Evolutionary conservation across 257 asterid genomes (phyloP).

Genomic region (Coffea eugenioides): DNA sequence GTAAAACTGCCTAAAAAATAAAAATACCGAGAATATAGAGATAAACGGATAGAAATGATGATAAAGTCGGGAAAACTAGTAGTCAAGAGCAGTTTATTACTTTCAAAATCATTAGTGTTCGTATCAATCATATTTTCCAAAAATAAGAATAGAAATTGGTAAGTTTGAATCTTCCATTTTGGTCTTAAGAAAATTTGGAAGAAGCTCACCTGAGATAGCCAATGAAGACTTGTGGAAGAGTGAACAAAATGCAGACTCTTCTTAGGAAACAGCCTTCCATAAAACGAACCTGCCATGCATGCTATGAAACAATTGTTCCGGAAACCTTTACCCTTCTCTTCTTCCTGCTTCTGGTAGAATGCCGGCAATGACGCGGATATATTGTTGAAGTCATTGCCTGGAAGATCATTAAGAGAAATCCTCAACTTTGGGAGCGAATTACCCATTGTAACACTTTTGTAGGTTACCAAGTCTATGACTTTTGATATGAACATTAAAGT

Average conservation of each 20-base stretch:
- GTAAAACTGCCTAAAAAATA: no score
- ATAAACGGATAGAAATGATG: no score
- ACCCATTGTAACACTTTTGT: slow-evolving; percentile 2
- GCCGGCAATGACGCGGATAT: slow-evolving; percentile 50
- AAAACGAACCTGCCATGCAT: slow-evolving; percentile 58
- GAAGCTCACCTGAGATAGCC: slow-evolving; percentile 68
- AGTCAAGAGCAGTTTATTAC: no score
- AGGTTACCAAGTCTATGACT: slow-evolving; percentile 31
- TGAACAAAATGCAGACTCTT: slow-evolving; percentile 54
- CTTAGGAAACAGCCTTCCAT: slow-evolving; percentile 56
- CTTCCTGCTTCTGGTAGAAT: slow-evolving; percentile 28
- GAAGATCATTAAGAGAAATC: slow-evolving; percentile 66
- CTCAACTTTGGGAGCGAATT: slow-evolving; percentile 44
- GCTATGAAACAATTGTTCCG: slow-evolving; percentile 41
- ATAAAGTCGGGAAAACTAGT: no score
- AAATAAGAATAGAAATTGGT: no score
- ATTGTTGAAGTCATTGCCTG: slow-evolving; percentile 61
- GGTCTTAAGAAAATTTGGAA: not conserved
- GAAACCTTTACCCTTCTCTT: slow-evolving; percentile 24
- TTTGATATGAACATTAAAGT: slow-evolving; percentile 31
- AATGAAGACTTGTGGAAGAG: slow-evolving; percentile 73
- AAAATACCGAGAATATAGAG: no score
- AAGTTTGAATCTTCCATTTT: not conserved
- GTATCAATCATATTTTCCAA: no score
- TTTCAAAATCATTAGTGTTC: no score